These are phyloP conservation scores for Silene conica DNA, from an alignment of 148 eudicot species.

Conservation along the genomic window DNA sequence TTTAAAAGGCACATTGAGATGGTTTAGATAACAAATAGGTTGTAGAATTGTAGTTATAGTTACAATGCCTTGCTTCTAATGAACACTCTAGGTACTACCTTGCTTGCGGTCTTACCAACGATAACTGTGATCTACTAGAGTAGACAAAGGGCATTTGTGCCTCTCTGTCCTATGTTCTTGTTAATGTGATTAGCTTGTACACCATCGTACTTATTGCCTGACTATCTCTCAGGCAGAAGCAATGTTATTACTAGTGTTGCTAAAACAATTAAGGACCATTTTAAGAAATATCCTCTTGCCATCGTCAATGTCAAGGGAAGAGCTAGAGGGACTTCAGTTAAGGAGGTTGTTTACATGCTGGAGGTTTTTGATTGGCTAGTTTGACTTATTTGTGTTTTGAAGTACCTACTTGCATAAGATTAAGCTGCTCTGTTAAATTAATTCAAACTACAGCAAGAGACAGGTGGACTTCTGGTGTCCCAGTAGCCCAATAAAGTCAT, in stretches of 20 bases:
- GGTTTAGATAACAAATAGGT: neutral
- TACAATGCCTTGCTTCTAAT: neutral
- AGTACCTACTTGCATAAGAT: slow-evolving; percentile 4
- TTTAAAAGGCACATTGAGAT: neutral
- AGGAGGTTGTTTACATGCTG: slow-evolving; percentile 67
- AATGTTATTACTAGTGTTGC: slow-evolving; percentile 73
- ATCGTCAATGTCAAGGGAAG: slow-evolving; percentile 90
- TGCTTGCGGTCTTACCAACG: neutral
- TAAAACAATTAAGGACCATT: slow-evolving; percentile 70
- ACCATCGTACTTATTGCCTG: neutral
- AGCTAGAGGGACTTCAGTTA: slow-evolving; percentile 87
- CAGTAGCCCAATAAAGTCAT: slow-evolving; percentile 89
- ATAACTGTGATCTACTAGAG: neutral
- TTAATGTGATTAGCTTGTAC: neutral
- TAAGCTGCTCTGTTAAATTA: slow-evolving; percentile 14
- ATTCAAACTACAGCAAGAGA: slow-evolving; percentile 60
- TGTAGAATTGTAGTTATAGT: neutral
- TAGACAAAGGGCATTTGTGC: neutral
- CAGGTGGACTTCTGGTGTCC: slow-evolving; percentile 77
- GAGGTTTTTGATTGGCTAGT: slow-evolving; percentile 50
- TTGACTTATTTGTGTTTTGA: neutral
- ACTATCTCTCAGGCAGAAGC: slow-evolving; percentile 58
- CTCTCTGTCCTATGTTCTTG: neutral
- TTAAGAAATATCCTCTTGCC: slow-evolving; percentile 78
- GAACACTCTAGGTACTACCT: neutral